Base-by-base conservation (phyloP, 2,329 filamentous ascomycete genomes). In the Aspergillus sp. region DNA sequence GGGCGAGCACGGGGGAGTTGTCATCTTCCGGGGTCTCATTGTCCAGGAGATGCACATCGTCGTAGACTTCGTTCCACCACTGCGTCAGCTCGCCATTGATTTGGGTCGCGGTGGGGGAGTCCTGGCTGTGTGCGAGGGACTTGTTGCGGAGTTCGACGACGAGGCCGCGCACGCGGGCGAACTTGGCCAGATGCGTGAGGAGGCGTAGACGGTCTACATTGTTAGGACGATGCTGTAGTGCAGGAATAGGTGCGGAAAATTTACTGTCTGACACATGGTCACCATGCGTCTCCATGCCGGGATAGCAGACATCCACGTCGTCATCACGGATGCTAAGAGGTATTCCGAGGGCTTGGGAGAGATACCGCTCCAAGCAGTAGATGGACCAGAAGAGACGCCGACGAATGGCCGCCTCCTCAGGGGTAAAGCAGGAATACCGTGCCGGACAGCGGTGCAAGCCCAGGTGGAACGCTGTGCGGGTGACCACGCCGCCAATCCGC, bases 401-500 rank as follows among this genome's bases (percentile, higher is more conserved):
- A 1, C 82, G 73, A 30, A 80, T 73, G 2, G 75, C 71, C 2
- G 70, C 72, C 40, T 83, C 79, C 9, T 73, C 65, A 1, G 62
- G 51, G 0, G 69, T 75, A 57, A 84, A 82, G 42, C 78, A 77
- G 0, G 75, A 68, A 51, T 76, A 83, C 0, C 81, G 73, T 4
- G 72, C 70, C 1, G 81, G 80, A 49, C 82, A 84, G 2, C 81
- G 76, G 64, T 84, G 81, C n/a, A 84, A 72, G 0, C 81, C 81
- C 2, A 83, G 66, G 44, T 84, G 81, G 42, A 80, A 81, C 1
- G 79, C 77, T 60, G 82, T 80, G 4, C 80, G 76, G 6, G 79
- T 77, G 4, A 83, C 76, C 2, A 82, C 65, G 0, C 82, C 82
- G 0, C 81, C 79, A 1, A 84, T 60, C 3, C 81, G 74, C 1